Conservation (phyloP, 176 grass and related monocot genomes). For the Otatea glauca region DNA sequence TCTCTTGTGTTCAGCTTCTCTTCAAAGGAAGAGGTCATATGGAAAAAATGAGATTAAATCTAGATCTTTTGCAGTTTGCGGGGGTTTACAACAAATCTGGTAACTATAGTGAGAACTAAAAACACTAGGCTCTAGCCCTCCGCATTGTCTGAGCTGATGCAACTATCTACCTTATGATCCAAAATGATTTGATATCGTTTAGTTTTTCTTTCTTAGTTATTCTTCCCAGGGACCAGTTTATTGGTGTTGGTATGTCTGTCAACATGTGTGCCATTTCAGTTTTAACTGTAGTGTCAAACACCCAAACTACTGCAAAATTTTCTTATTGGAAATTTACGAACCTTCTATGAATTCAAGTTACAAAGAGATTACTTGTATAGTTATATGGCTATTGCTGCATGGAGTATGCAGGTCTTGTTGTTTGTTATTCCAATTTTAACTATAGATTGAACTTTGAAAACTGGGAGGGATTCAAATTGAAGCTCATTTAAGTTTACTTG, state of each 20-base stretch:
- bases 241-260: constrained; percentile 15
- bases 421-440: constrained; percentile 17
- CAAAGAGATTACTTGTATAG: background rate
- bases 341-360: background rate
- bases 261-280: too few species aligned
- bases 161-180: background rate
- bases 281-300: too few species aligned
- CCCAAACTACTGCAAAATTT: background rate
- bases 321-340: background rate
- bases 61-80: too few species aligned
- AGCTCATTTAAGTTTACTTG: constrained; percentile 9
- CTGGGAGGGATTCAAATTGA: background rate
- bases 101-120: constrained; percentile 13
- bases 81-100: too few species aligned
- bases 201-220: background rate
- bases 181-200: background rate
- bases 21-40: too few species aligned
- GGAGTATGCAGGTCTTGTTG: background rate
- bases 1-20: too few species aligned
- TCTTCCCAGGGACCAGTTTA: background rate
- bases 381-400: background rate
- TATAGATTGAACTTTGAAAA: constrained; percentile 6
- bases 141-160: constrained; percentile 9
- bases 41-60: too few species aligned
- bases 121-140: background rate